Percentiles rank a stretch among this genome's conserved stretches.
Evolutionary conservation across 352 stramenopile genomes (phyloP).

Genomic region (Phytopythium delawarense): DNA sequence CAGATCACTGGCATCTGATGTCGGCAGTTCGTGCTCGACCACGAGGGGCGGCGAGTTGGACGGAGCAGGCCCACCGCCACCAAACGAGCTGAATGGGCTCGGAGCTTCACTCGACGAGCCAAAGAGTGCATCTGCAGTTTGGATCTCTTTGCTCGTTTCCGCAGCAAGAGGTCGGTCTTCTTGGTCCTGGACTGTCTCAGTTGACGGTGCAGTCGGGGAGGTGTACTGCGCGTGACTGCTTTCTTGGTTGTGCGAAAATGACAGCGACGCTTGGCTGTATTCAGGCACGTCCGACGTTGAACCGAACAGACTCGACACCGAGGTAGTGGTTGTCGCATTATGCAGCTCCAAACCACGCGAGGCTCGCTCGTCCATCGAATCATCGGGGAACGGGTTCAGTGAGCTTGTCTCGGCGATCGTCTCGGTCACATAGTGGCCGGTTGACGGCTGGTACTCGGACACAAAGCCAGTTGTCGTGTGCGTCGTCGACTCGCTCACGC

Average conservation of each 20-base stretch:
- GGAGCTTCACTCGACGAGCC: constrained; percentile 40
- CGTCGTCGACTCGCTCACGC: constrained; percentile 41
- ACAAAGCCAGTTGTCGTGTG: constrained; percentile 30
- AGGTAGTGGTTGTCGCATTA: not conserved
- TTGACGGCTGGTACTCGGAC: constrained; percentile 30
- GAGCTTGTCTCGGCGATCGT: constrained; percentile 8
- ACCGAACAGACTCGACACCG: constrained; percentile 3
- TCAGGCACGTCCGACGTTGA: not conserved
- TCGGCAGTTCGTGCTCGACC: constrained; percentile 46
- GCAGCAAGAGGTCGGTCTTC: not conserved
- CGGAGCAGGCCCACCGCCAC: constrained; percentile 6
- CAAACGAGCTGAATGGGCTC: constrained; percentile 56
- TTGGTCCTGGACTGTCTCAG: not conserved
- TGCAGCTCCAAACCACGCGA: not conserved
- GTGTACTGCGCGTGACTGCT: not conserved
- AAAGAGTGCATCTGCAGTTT: constrained; percentile 61
- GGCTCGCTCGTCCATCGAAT: constrained; percentile 1
- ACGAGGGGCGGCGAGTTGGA: constrained; percentile 4
- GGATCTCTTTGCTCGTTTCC: constrained; percentile 20
- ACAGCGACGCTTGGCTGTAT: not conserved
- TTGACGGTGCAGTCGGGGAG: not conserved
- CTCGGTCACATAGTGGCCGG: constrained; percentile 35
- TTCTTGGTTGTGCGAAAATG: not conserved
- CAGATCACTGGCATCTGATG: constrained; percentile 48
- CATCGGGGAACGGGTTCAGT: not conserved